A percentile compares a stretch with the other conserved stretches of the same genome.
These are phyloP conservation scores for Aspergillus homomorphus DNA, from an alignment of 495 filamentous ascomycete genomes.

Conservation along the genomic window DNA sequence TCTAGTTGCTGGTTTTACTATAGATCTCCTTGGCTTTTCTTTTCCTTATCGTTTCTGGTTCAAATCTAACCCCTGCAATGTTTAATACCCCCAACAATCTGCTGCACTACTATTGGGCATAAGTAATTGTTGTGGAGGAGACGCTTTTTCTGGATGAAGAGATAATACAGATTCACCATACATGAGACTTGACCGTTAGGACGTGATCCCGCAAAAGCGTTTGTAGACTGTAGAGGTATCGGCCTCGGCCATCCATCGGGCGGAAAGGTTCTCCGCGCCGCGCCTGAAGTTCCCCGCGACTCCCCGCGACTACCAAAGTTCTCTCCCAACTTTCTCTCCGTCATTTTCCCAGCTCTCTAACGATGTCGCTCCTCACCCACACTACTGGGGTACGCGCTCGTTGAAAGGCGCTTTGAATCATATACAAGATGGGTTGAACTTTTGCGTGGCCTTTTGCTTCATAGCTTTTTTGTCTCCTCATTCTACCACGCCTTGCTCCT, in stretches of 20 bases:
- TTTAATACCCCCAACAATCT: slow-evolving; percentile 4
- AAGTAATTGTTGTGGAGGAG: not conserved
- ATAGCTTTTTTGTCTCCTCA: not conserved
- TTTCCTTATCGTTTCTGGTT: too few species aligned
- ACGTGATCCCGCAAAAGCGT: too few species aligned
- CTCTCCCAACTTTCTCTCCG: not conserved
- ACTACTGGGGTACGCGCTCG: not conserved
- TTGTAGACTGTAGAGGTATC: too few species aligned
- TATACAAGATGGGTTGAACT: not conserved
- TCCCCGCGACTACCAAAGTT: not conserved
- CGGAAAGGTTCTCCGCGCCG: not conserved
- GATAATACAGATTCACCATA: not conserved
- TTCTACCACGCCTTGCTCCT: not conserved
- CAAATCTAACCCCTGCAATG: slow-evolving; percentile 1
- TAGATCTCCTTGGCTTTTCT: slow-evolving; percentile 9
- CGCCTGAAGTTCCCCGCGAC: slow-evolving; percentile 1
- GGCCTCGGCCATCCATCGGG: not conserved
- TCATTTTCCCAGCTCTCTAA: not conserved
- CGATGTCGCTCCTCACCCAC: not conserved
- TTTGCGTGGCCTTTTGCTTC: not conserved
- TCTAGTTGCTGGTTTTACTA: slow-evolving; percentile 1
- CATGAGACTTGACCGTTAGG: not conserved
- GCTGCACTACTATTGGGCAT: slow-evolving; percentile 1
- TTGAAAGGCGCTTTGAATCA: not conserved
- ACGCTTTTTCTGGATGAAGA: too few species aligned